phyloP scores from a whole-genome alignment of 352 stramenopile species.

The Phytopythium mirpurense region DNA sequence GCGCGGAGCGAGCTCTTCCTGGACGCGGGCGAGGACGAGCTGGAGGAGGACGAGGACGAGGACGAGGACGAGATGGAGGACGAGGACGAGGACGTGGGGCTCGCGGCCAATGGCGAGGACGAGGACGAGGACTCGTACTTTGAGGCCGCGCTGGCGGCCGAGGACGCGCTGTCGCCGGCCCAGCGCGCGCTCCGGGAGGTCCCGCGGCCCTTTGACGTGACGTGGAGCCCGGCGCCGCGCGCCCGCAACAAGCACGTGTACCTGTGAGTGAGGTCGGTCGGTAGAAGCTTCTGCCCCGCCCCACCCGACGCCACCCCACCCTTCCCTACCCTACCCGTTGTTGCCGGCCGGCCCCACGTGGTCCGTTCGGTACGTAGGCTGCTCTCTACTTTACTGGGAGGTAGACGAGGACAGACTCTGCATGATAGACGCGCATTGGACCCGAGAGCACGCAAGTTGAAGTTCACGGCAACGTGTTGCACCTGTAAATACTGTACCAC shows the following conservation, averaged over 20 bases:
- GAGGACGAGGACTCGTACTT: slow-evolving; percentile 12
- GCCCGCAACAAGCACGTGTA: slow-evolving; percentile 79
- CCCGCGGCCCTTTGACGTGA: slow-evolving; percentile 68
- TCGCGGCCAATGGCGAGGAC: background rate
- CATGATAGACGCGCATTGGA: too few species aligned
- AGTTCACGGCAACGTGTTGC: background rate
- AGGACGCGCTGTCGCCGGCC: slow-evolving; percentile 35
- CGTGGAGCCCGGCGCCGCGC: slow-evolving; percentile 50
- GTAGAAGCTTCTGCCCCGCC: too few species aligned
- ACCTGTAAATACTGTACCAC: background rate
- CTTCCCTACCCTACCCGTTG: too few species aligned
- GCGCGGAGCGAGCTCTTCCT: slow-evolving; percentile 1
- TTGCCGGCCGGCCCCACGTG: too few species aligned
- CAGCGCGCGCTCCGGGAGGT: slow-evolving; percentile 32
- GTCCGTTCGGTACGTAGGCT: too few species aligned
- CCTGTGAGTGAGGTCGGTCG: slow-evolving; percentile 26
- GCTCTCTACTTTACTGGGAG: too few species aligned
- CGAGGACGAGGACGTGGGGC: slow-evolving; percentile 4
- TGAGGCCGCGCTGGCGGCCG: slow-evolving; percentile 26
- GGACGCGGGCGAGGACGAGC: slow-evolving; percentile 8
- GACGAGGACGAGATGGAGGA: slow-evolving; percentile 4
- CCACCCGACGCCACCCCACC: too few species aligned
- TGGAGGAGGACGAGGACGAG: slow-evolving; percentile 2
- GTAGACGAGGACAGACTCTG: too few species aligned
- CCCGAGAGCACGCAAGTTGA: background rate